Conservation (phyloP, 352 stramenopile genomes). For the Thalassiosira oceanica region DNA sequence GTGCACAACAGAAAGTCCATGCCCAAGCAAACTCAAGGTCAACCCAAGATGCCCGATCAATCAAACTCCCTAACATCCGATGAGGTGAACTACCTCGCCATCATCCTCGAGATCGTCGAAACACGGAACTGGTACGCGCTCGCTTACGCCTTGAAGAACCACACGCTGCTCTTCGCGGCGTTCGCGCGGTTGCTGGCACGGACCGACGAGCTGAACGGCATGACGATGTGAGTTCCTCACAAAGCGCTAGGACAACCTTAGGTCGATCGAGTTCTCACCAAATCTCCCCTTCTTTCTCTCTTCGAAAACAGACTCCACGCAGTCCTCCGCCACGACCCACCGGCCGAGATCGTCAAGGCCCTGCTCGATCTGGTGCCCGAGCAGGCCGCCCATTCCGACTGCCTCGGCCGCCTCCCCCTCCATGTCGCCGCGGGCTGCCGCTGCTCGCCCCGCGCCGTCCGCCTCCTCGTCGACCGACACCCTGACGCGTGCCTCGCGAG, state of each 20-base stretch:
- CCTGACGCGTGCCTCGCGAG: slow-evolving; percentile 17
- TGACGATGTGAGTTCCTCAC: slow-evolving; percentile 17
- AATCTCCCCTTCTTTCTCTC: not conserved
- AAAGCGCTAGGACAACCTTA: not conserved
- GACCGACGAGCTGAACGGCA: slow-evolving; percentile 16
- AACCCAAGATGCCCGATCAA: too few species aligned
- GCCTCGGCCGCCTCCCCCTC: slow-evolving; percentile 35
- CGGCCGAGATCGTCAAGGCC: slow-evolving; percentile 1
- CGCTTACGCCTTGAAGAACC: not conserved
- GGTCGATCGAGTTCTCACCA: not conserved
- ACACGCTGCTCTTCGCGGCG: not conserved
- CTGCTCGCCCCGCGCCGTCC: not conserved
- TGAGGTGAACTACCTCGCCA: slow-evolving; percentile 2
- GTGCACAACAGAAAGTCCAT: too few species aligned
- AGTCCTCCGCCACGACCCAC: slow-evolving; percentile 2
- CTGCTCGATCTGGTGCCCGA: slow-evolving; percentile 6
- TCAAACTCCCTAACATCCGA: too few species aligned
- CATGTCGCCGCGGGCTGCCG: slow-evolving; percentile 36
- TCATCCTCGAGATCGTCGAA: slow-evolving; percentile 9
- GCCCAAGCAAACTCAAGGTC: too few species aligned
- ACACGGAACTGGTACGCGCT: slow-evolving; percentile 4
- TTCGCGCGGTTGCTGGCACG: slow-evolving; percentile 3
- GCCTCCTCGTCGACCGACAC: slow-evolving; percentile 23
- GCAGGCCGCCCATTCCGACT: slow-evolving; percentile 7
- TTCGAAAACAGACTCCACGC: slow-evolving; percentile 12